phyloP scores from a whole-genome alignment of 495 filamentous ascomycete genomes.

The Tuber aestivum region DNA sequence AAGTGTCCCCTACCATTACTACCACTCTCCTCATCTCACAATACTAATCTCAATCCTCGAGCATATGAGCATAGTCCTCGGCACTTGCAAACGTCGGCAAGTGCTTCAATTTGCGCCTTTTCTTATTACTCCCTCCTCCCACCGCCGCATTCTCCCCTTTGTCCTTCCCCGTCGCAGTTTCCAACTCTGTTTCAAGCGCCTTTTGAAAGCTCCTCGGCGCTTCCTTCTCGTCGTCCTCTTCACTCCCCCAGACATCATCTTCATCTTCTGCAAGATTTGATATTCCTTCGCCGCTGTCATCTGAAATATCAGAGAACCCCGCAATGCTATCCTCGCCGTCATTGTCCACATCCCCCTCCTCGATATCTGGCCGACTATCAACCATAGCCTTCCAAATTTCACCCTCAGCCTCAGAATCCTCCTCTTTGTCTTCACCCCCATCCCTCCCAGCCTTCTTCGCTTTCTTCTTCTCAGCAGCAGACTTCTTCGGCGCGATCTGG shows the following conservation, averaged over 20 bases:
- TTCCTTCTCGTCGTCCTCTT: conserved; percentile 52
- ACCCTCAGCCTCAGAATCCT: conserved; percentile 51
- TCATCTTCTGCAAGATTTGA: conserved; percentile 48
- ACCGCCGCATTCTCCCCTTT: conserved; percentile 42
- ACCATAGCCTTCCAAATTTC: conserved; percentile 95
- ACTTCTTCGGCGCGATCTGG: conserved; percentile 63
- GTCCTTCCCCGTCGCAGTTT: conserved; percentile 36
- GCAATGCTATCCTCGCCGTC: conserved; percentile 47
- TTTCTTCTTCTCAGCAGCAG: conserved; percentile 52
- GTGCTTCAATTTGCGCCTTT: conserved; percentile 75
- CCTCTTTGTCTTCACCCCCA: conserved; percentile 48
- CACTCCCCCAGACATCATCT: conserved; percentile 48
- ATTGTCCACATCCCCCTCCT: conserved; percentile 56
- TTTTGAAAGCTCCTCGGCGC: conserved; percentile 48
- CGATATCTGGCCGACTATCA: conserved; percentile 68
- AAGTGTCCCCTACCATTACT: background rate
- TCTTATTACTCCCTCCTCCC: conserved; percentile 51
- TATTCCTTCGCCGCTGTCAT: conserved; percentile 39
- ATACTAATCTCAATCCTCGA: conserved; percentile 44
- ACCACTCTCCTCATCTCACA: background rate
- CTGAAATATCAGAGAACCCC: background rate
- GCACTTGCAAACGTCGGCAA: conserved; percentile 86
- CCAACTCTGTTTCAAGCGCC: conserved; percentile 47
- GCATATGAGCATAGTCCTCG: conserved; percentile 86
- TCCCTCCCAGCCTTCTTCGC: conserved; percentile 47